These are phyloP conservation scores for Zygosaccharomyces gambellarensis DNA, from an alignment of 805 yeast species.

Conservation along the genomic window DNA sequence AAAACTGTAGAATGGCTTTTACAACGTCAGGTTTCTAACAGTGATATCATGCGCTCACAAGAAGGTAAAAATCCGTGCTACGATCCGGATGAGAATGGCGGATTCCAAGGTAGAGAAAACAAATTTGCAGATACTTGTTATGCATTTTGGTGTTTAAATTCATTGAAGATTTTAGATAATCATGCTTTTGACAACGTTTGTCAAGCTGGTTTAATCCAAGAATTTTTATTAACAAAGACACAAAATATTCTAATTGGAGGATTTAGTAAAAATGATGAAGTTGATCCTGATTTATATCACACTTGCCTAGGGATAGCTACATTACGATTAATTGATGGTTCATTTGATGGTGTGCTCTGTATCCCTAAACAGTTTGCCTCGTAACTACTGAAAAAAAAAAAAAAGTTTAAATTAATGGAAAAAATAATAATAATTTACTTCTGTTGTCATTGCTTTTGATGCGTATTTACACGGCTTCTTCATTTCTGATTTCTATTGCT, in stretches of 20 bases:
- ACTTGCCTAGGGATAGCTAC: conserved; percentile 58
- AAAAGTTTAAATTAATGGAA: no score
- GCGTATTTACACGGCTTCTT: conserved; percentile 3
- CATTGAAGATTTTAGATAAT: conserved; percentile 39
- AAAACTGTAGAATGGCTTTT: conserved; percentile 54
- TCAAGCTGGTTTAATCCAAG: conserved; percentile 34
- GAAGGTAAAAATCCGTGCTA: conserved; percentile 33
- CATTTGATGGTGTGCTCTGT: conserved; percentile 30
- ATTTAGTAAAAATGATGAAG: conserved; percentile 59
- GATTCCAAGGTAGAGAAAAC: conserved; percentile 82
- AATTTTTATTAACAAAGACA: conserved; percentile 49
- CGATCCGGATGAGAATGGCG: conserved; percentile 59
- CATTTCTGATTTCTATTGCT: neutral
- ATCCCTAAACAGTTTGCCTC: conserved; percentile 18
- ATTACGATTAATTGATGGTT: conserved; percentile 37
- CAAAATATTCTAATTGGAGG: conserved; percentile 72
- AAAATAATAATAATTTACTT: no score
- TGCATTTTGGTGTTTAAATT: conserved; percentile 73
- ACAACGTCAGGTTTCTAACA: conserved; percentile 48
- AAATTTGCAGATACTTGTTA: conserved; percentile 85
- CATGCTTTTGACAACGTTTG: conserved; percentile 28
- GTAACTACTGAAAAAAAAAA: neutral
- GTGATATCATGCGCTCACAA: conserved; percentile 20
- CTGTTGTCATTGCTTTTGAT: no score
- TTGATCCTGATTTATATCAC: conserved; percentile 69